Conservation (phyloP, 192 early-diverging fungal genomes). For the Coemansia sp. region DNA sequence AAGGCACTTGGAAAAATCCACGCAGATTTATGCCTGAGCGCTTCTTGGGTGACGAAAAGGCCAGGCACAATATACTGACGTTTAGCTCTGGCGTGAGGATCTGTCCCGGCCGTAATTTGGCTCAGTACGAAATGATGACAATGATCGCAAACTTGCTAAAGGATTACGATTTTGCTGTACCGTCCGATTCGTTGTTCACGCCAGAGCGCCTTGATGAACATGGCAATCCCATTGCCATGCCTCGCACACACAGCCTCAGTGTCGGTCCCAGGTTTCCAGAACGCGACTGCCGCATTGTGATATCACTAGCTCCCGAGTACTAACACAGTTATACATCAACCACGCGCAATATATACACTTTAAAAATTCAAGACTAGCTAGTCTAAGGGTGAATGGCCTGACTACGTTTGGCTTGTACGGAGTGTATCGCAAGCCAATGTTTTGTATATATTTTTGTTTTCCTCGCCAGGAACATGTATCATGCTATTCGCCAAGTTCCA, state of each 20-base stretch:
- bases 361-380: too few relatives aligned
- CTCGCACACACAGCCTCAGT: conserved; percentile 18
- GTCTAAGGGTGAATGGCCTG: too few relatives aligned
- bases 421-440: too few relatives aligned
- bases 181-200: conserved; percentile 11
- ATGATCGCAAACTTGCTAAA: conserved; percentile 25
- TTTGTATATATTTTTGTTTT: too few relatives aligned
- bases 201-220: conserved; percentile 11
- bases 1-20: conserved; percentile 12
- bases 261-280: conserved; percentile 21
- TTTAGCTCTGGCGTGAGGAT: conserved; percentile 42
- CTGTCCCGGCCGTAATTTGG: conserved; percentile 40
- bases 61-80: conserved; percentile 21
- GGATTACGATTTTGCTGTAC: too few relatives aligned
- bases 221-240: conserved; percentile 24
- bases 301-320: not conserved
- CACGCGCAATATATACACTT: too few relatives aligned
- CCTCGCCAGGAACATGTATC: too few relatives aligned
- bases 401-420: too few relatives aligned
- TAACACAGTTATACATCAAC: not conserved
- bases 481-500: too few relatives aligned
- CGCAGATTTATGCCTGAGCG: conserved; percentile 37
- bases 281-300: conserved; percentile 23
- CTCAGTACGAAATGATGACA: conserved; percentile 27
- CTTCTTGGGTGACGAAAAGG: conserved; percentile 13